phyloP scores from a whole-genome alignment of 139 green algal genomes.

The Coelastrella sp. region DNA sequence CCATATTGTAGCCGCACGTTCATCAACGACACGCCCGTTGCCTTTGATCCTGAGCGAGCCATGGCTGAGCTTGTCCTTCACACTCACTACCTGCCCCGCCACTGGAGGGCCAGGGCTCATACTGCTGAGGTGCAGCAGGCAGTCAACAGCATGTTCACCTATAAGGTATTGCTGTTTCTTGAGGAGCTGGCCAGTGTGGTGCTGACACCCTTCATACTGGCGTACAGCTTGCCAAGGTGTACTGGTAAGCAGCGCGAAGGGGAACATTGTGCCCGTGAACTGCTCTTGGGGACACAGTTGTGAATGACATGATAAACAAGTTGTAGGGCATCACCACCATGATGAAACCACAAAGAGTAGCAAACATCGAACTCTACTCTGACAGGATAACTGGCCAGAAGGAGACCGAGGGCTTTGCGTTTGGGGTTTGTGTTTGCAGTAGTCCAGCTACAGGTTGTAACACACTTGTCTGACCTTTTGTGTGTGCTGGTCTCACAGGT shows the following conservation, averaged over 20 bases:
- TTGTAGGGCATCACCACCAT: neutral
- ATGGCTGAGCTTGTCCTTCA: conserved; percentile 86
- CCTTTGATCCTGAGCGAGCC: conserved; percentile 87
- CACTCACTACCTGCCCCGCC: conserved; percentile 92
- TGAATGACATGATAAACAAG: neutral
- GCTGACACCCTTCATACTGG: conserved; percentile 91
- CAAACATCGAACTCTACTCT: too few species aligned
- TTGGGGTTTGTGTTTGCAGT: too few species aligned
- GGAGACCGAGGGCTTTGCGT: too few species aligned
- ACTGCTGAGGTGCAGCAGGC: conserved; percentile 84
- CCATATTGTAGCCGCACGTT: conserved; percentile 55
- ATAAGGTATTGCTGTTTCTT: conserved; percentile 86
- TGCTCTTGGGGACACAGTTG: too few species aligned
- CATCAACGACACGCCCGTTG: conserved; percentile 66
- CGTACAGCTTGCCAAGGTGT: conserved; percentile 67
- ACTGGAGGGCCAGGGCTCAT: conserved; percentile 74
- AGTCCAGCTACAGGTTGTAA: too few species aligned
- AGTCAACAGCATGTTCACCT: conserved; percentile 88
- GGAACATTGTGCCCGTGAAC: too few species aligned
- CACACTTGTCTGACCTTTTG: neutral
- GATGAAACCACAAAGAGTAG: too few species aligned
- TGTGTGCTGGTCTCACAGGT: neutral
- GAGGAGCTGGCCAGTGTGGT: conserved; percentile 87
- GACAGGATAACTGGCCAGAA: too few species aligned
- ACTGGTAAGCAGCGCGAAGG: conserved; percentile 41